Base-by-base conservation (phyloP, 768 basidiomycete species). In the Lactarius psammicola region DNA sequence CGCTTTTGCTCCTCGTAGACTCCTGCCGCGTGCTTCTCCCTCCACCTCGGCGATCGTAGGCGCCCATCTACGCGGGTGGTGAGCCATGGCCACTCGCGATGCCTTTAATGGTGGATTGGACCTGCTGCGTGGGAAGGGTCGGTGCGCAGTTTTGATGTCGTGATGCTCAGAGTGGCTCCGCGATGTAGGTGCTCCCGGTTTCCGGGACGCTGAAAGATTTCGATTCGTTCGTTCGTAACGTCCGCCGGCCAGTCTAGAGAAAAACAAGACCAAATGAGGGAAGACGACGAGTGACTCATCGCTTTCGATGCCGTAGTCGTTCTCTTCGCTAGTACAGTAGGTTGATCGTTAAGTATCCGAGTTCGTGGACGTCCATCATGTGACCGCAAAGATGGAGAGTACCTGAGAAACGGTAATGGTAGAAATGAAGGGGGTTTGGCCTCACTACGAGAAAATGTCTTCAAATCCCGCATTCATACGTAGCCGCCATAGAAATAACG, bases 91-190 rank as follows among this genome's bases (percentile, higher is more conserved):
- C 20, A 23, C 26, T 33, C 65, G 59, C n/a, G 44, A 34, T 2
- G 56, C 34, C 15, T 57, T 62, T 20, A 46, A 51, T 17, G 23
- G 6, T 2, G 31, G 60, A 51, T 9, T 59, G 33, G 61, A 44
- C 33, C 36, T 55, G 30, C 49, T 42, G 46, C 13, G 53, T 23
- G n/a, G 38, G 17, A n/a, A 57, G 9, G 66, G 56, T n/a, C 40
- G 56, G 40, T 59, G 51, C 5, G 56, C 51, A 15, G 40, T 33
- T 3, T 40, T 63, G 57, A 63, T 36, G 51, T 44, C 60, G 49
- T 46, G 54, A 72, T 74, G 69, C 82, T 85, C 87, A 82, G 86
- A 71, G 85, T 85, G 17, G 77, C 85, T 87, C 66, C 58, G 65
- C 9, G 56, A 62, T 10, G 59, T 58, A 57, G 56, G 38, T 15